Evolutionary conservation across 2,329 filamentous ascomycete species (phyloP), one percentile per base, ranked within the genome.

Genomic region (Monosporascus sp.): DNA sequence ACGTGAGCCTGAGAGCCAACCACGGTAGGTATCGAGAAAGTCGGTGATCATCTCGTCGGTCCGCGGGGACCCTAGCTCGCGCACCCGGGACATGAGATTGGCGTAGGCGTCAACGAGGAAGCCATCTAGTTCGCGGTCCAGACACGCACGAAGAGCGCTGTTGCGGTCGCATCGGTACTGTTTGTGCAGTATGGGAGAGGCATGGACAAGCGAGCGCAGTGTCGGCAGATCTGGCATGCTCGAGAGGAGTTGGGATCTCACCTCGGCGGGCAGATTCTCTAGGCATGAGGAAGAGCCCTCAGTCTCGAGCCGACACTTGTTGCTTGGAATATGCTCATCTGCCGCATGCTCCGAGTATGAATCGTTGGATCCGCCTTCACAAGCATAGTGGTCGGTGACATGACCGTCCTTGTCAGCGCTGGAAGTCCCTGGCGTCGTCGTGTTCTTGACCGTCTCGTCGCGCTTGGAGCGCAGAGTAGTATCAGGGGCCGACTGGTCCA

Each of bases 41-140:
- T 4, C 9, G 27, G 27, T 31, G 27, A 11, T 31, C 27, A 11
- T 31, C 27, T 31, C 27, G 9, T 31, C 27, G 5, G 27, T 31
- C 9, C 27, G 27, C 11, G 52, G 43, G 17, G 16, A 31, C 8
- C 56, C 50, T 3, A 63, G 5, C 14, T 56, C 49, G 6, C 40
- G 35, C 19, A 47, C 51, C 3, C 53, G 61, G 37, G 60, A 59
- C 51, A 49, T 59, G 3, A 53, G 16, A 20, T 35, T 52, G 22
- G 55, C 62, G 43, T 54, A 60, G 40, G 62, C 59, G 19, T 64
- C 61, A 14, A 58, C 19, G 31, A 54, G 31, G 20, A 55, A 62
- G 14, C 55, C 59, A 41, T 58, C 52, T 1, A 64, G 35, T 16
- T 59, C 59, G 22, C 53, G 55, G n/a, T 51, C 48, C n/a, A 63